phyloP scores from a whole-genome alignment of 2,329 filamentous ascomycete species.

The Nannizzia gypsea region DNA sequence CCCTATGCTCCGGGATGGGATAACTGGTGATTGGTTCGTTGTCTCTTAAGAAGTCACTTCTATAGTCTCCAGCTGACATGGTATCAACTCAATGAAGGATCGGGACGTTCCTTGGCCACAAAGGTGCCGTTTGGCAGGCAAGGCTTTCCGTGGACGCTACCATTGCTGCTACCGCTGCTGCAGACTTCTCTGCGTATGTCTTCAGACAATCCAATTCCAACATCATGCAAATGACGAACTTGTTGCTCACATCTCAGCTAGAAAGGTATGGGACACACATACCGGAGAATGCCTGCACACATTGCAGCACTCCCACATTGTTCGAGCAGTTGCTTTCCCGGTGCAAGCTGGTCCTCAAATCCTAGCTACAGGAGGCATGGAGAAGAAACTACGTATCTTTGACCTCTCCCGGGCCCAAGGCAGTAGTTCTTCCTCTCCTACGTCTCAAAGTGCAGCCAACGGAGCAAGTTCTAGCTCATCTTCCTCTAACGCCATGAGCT shows the following conservation, averaged over 20 bases:
- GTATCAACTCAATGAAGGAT: conserved; percentile 46
- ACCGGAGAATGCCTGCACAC: conserved; percentile 81
- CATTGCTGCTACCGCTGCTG: conserved; percentile 83
- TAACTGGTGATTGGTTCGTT: conserved; percentile 79
- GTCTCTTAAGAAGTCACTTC: not conserved
- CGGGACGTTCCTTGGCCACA: conserved; percentile 94
- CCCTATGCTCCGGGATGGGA: conserved; percentile 91
- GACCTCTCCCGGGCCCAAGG: conserved; percentile 55
- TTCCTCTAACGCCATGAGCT: conserved; percentile 49
- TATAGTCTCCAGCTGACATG: conserved; percentile 6
- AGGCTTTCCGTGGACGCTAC: conserved; percentile 77
- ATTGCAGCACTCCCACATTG: conserved; percentile 86
- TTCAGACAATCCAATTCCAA: not conserved
- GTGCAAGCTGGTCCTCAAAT: conserved; percentile 65
- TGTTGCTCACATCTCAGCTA: conserved; percentile 27
- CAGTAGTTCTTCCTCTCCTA: conserved; percentile 29
- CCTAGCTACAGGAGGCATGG: conserved; percentile 83
- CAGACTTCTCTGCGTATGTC: conserved; percentile 83
- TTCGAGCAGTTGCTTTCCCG: conserved; percentile 83
- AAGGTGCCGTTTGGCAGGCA: conserved; percentile 95
- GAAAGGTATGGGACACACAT: conserved; percentile 94
- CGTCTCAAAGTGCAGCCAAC: conserved; percentile 27
- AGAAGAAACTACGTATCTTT: conserved; percentile 93
- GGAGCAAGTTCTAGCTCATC: conserved; percentile 22
- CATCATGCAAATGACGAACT: not conserved